Percentiles rank a stretch among this genome's conserved stretches.
Evolutionary conservation across 306 rosid genomes (phyloP).

Genomic region (Cucurbita argyrosperma): DNA sequence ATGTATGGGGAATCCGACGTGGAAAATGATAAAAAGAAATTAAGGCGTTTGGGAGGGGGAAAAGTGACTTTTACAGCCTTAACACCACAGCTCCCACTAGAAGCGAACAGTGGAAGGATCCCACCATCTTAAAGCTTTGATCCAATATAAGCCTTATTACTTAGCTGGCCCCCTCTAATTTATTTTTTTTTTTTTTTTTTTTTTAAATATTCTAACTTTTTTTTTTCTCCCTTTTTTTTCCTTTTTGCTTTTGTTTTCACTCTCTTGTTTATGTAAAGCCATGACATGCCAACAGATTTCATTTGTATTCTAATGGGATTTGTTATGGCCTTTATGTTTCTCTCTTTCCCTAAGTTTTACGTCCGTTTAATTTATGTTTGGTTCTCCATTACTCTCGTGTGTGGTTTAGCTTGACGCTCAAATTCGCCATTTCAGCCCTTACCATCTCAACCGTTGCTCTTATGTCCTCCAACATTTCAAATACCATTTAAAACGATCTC

Average conservation of each 20-base stretch:
- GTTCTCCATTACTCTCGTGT: no score
- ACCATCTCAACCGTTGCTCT: no score
- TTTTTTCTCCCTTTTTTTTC: neutral
- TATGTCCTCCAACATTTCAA: no score
- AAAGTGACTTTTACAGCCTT: conserved; percentile 4
- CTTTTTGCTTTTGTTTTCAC: neutral
- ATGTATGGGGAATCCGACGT: neutral
- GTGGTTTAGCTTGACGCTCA: no score
- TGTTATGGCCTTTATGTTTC: neutral
- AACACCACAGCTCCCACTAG: conserved; percentile 3
- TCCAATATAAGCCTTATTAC: neutral
- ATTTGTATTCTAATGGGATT: neutral
- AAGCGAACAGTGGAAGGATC: conserved; percentile 1
- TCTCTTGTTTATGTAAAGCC: neutral
- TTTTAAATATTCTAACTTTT: neutral
- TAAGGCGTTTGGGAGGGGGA: neutral
- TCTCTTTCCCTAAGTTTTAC: neutral
- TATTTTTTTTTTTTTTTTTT: no score
- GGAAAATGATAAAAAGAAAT: neutral
- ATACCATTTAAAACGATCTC: no score
- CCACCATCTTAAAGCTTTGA: neutral
- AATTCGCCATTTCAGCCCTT: no score
- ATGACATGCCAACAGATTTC: neutral
- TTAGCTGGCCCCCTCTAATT: conserved; percentile 1
- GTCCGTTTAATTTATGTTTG: neutral